Evolutionary conservation across 2,329 filamentous ascomycete species (phyloP).

Genomic region (Sclerotinia nivalis): DNA sequence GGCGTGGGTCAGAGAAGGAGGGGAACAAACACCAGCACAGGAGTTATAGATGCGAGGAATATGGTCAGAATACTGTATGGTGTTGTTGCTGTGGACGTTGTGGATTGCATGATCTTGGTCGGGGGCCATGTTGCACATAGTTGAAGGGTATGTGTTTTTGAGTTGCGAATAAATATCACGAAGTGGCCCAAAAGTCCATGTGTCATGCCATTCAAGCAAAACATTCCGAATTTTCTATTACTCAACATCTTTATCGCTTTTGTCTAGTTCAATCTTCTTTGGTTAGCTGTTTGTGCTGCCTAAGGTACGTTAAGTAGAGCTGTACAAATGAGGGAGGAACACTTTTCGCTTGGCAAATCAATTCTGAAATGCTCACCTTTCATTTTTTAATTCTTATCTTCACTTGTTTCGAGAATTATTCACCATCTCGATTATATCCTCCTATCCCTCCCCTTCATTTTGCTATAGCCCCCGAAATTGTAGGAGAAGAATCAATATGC

Average conservation of each 20-base stretch:
- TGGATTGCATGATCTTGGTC: slow-evolving; percentile 1
- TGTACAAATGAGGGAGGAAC: slow-evolving; percentile 7
- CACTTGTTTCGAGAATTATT: neutral
- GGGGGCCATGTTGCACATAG: neutral
- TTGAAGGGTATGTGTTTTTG: neutral
- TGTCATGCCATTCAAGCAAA: neutral
- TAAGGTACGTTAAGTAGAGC: neutral
- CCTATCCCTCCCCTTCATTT: neutral
- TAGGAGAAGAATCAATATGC: slow-evolving; percentile 8
- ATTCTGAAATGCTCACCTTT: slow-evolving; percentile 1
- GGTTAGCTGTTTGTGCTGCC: neutral
- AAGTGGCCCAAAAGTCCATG: slow-evolving; percentile 3
- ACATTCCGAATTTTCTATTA: neutral
- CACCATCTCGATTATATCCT: neutral
- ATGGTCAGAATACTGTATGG: neutral
- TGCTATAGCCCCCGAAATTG: neutral
- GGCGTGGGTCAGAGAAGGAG: slow-evolving; percentile 62
- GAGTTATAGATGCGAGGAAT: slow-evolving; percentile 12
- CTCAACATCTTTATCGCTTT: neutral
- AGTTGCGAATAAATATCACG: neutral
- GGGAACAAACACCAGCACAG: slow-evolving; percentile 19
- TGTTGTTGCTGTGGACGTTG: neutral
- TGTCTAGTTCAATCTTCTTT: neutral
- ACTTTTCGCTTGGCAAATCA: slow-evolving; percentile 6
- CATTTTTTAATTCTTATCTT: neutral